These are phyloP conservation scores for Monosporozyma solicola DNA, from an alignment of 805 yeast species.

Conservation along the genomic window DNA sequence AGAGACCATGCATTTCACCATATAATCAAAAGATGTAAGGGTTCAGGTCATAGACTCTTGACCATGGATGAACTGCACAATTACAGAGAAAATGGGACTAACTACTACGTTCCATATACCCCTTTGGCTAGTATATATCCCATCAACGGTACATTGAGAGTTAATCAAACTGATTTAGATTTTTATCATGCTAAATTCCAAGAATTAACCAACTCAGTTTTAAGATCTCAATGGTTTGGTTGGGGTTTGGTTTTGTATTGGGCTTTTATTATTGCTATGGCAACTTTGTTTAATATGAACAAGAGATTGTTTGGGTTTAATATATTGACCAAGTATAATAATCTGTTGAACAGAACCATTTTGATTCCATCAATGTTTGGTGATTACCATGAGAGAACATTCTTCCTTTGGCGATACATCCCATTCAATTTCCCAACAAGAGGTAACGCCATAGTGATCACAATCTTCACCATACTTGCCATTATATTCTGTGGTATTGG, in stretches of 20 bases:
- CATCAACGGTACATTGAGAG: slow-evolving; percentile 29
- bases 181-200: slow-evolving; percentile 31
- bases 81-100: slow-evolving; percentile 31
- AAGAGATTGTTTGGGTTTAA: slow-evolving; percentile 21
- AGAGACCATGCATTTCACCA: slow-evolving; percentile 34
- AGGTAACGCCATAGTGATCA: slow-evolving; percentile 25
- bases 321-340: slow-evolving; percentile 6
- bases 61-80: slow-evolving; percentile 22
- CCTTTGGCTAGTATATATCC: slow-evolving; percentile 14
- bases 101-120: slow-evolving; percentile 15
- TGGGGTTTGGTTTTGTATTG: slow-evolving; percentile 40
- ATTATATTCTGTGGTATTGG: slow-evolving; percentile 31
- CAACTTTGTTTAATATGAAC: slow-evolving; percentile 25
- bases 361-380: slow-evolving; percentile 25
- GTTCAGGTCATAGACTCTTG: slow-evolving; percentile 10
- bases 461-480: slow-evolving; percentile 25
- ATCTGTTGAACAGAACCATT: slow-evolving; percentile 19
- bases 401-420: slow-evolving; percentile 12
- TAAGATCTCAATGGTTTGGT: slow-evolving; percentile 35
- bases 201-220: slow-evolving; percentile 31
- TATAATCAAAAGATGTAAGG: slow-evolving; percentile 24
- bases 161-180: slow-evolving; percentile 26
- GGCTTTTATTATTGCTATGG: slow-evolving; percentile 29
- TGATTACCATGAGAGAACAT: slow-evolving; percentile 16
- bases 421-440: slow-evolving; percentile 30